Evolutionary conservation across 2,329 filamentous ascomycete genomes (phyloP).

Genomic region (Pseudogymnoascus sp.): DNA sequence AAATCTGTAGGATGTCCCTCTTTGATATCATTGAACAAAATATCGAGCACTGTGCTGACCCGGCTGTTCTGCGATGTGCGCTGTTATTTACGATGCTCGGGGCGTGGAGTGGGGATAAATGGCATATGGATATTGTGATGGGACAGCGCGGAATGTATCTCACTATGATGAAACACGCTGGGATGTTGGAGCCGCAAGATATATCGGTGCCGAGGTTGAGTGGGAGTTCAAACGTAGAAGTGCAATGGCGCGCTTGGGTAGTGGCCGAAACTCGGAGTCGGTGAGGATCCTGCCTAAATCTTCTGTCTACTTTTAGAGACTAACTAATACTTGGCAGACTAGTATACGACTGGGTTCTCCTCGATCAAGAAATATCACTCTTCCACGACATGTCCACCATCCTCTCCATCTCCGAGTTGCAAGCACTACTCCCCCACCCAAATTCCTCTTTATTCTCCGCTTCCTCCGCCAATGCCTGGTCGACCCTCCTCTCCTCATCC

Average conservation of each 20-base stretch:
- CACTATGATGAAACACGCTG: slow-evolving; percentile 63
- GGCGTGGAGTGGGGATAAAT: slow-evolving; percentile 69
- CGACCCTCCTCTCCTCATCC: neutral
- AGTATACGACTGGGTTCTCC: slow-evolving; percentile 70
- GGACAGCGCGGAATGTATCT: slow-evolving; percentile 68
- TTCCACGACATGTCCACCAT: slow-evolving; percentile 58
- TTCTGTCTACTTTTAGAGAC: slow-evolving; percentile 7
- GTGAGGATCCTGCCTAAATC: slow-evolving; percentile 32
- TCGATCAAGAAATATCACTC: slow-evolving; percentile 63
- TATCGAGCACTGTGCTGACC: slow-evolving; percentile 59
- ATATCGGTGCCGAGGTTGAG: slow-evolving; percentile 39
- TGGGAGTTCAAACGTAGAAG: slow-evolving; percentile 39
- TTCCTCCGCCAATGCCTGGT: neutral
- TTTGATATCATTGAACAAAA: slow-evolving; percentile 68
- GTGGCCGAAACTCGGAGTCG: slow-evolving; percentile 57
- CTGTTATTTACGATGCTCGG: slow-evolving; percentile 62
- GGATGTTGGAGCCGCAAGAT: slow-evolving; percentile 51
- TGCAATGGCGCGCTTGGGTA: slow-evolving; percentile 57
- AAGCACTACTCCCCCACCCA: slow-evolving; percentile 50
- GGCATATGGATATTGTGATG: slow-evolving; percentile 72
- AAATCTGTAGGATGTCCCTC: slow-evolving; percentile 64
- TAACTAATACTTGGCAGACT: slow-evolving; percentile 39
- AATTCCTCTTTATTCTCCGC: slow-evolving; percentile 24
- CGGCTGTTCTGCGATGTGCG: slow-evolving; percentile 56
- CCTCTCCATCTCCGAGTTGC: slow-evolving; percentile 58